Percentiles rank a stretch among this genome's conserved stretches.
Evolutionary conservation across 2,329 filamentous ascomycete genomes (phyloP).

Genomic region (Cladorrhinum sp.): DNA sequence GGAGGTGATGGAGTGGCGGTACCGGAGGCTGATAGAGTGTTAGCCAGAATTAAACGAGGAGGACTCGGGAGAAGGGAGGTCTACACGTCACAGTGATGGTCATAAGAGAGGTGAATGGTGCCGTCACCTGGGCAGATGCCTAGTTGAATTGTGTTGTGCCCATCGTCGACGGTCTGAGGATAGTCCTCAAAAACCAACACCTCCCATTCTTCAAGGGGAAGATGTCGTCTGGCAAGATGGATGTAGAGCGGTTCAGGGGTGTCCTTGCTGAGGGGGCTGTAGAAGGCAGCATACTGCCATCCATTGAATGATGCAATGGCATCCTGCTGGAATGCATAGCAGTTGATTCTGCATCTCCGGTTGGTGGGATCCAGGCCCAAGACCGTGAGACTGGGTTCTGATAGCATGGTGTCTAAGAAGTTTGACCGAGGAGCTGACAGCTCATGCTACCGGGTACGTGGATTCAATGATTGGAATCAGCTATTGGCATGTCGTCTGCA

Average conservation of each 20-base stretch:
- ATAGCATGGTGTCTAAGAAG: conserved; percentile 19
- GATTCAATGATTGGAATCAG: neutral
- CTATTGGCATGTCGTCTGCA: neutral
- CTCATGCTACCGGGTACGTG: conserved; percentile 8
- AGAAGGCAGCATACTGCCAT: conserved; percentile 50
- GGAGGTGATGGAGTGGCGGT: conserved; percentile 36
- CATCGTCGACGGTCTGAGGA: conserved; percentile 47
- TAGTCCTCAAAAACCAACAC: conserved; percentile 48
- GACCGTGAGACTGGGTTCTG: conserved; percentile 32
- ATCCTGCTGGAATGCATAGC: conserved; percentile 49
- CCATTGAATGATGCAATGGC: conserved; percentile 44
- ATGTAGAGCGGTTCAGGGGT: conserved; percentile 38
- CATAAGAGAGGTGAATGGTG: conserved; percentile 52
- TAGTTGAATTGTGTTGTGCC: conserved; percentile 52
- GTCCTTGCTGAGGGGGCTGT: conserved; percentile 29
- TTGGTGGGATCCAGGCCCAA: conserved; percentile 37
- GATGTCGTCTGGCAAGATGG: conserved; percentile 42
- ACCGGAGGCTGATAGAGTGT: conserved; percentile 32
- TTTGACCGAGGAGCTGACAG: neutral
- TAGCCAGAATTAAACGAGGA: neutral
- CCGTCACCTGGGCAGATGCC: conserved; percentile 49
- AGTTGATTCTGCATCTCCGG: conserved; percentile 41
- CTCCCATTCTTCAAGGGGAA: conserved; percentile 40
- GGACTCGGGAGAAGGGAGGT: neutral
- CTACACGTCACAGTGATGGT: conserved; percentile 45